Percentiles rank a stretch among this genome's conserved stretches.
These are phyloP conservation scores for Chaetomiaceae sp. DNA, from an alignment of 2,329 filamentous ascomycete genomes.

Conservation along the genomic window DNA sequence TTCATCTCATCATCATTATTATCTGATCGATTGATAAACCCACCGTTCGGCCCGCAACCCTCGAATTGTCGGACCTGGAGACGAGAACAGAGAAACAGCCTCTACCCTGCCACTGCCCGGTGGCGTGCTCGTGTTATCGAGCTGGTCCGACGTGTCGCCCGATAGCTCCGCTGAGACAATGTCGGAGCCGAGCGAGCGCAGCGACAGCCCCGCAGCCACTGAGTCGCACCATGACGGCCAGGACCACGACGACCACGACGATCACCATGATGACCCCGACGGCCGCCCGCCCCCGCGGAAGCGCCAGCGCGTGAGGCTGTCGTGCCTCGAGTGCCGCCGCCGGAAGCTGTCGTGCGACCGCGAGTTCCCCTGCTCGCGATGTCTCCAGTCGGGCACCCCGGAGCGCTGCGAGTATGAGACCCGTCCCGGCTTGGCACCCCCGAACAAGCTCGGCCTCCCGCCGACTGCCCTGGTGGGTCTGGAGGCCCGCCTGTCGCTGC, in stretches of 20 bases:
- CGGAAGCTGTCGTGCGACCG: slow-evolving; percentile 59
- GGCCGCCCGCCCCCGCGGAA: slow-evolving; percentile 44
- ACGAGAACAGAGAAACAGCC: neutral
- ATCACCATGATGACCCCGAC: slow-evolving; percentile 10
- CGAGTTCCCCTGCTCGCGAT: slow-evolving; percentile 57
- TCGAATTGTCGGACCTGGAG: neutral
- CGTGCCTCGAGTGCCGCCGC: slow-evolving; percentile 56
- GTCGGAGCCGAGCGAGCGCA: slow-evolving; percentile 27
- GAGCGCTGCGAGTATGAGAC: slow-evolving; percentile 57
- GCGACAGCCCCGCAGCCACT: slow-evolving; percentile 20
- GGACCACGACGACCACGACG: slow-evolving; percentile 3
- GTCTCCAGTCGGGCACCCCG: slow-evolving; percentile 57
- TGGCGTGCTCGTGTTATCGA: slow-evolving; percentile 6
- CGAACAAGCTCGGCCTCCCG: slow-evolving; percentile 43
- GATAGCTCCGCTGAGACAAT: slow-evolving; percentile 23
- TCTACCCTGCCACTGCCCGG: slow-evolving; percentile 11
- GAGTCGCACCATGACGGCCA: slow-evolving; percentile 14
- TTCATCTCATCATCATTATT: neutral
- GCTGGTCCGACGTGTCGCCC: slow-evolving; percentile 5
- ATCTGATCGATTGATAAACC: slow-evolving; percentile 24
- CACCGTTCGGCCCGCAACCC: slow-evolving; percentile 4
- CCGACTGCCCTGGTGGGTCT: slow-evolving; percentile 41
- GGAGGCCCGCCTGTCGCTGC: slow-evolving; percentile 39
- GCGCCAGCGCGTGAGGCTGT: slow-evolving; percentile 54
- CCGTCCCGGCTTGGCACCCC: slow-evolving; percentile 35